Evolutionary conservation across 1,284 basidiomycete genomes (phyloP).

Genomic region (Chiua sp.): DNA sequence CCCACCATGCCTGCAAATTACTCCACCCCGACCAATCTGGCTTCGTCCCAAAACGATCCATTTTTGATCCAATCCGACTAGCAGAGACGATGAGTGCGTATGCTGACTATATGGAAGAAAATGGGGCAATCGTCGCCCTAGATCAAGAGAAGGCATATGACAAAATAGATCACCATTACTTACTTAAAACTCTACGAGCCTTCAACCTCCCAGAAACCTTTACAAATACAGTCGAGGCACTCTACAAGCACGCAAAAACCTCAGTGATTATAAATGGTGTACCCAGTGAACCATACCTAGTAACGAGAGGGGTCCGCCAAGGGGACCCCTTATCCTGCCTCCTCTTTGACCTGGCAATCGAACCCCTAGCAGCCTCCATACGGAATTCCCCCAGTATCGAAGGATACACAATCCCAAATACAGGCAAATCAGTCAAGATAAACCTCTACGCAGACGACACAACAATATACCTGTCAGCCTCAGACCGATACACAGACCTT

Average conservation of each 20-base stretch:
- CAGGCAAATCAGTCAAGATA: neutral
- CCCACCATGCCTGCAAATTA: accelerated
- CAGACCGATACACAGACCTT: slow-evolving; percentile 1
- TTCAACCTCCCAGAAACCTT: slow-evolving; percentile 13
- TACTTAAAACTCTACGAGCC: neutral
- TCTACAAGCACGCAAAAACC: slow-evolving; percentile 41
- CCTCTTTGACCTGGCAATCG: slow-evolving; percentile 36
- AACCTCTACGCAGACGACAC: slow-evolving; percentile 16
- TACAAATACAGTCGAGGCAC: slow-evolving; percentile 34
- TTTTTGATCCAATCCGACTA: slow-evolving; percentile 1
- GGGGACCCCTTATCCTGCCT: slow-evolving; percentile 46
- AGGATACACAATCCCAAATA: neutral
- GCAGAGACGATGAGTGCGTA: neutral
- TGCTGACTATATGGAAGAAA: neutral
- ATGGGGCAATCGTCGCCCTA: neutral
- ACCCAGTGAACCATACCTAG: slow-evolving; percentile 28
- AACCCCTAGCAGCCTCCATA: slow-evolving; percentile 16
- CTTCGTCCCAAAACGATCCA: neutral
- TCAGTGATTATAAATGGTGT: slow-evolving; percentile 42
- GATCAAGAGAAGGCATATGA: too few species aligned
- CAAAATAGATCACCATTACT: slow-evolving; percentile 13
- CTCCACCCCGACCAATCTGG: slow-evolving; percentile 16
- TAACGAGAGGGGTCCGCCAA: slow-evolving; percentile 44
- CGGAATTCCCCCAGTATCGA: neutral
- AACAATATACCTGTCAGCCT: too few species aligned